These are phyloP conservation scores for Grigorovia jiainica DNA, from an alignment of 805 yeast species.

Conservation along the genomic window DNA sequence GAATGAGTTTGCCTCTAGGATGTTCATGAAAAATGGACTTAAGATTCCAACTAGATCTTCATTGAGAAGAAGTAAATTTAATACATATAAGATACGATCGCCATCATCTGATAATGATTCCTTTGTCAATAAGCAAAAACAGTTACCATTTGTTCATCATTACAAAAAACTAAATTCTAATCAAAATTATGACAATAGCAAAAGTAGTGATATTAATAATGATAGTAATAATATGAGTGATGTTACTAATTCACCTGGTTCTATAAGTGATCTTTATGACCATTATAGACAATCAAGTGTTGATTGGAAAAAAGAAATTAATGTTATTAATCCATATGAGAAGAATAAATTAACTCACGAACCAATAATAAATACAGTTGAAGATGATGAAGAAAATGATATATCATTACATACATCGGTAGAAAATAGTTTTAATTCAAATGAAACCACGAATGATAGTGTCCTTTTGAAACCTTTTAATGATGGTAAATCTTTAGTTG, in stretches of 20 bases:
- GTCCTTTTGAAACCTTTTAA: slow-evolving; percentile 7
- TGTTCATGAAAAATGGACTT: slow-evolving; percentile 21
- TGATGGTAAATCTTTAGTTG: slow-evolving; percentile 4
- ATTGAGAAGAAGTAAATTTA: slow-evolving; percentile 40
- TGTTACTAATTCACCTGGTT: slow-evolving; percentile 8
- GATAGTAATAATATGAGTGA: background rate
- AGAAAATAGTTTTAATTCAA: slow-evolving; percentile 11
- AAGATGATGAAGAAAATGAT: slow-evolving; percentile 1
- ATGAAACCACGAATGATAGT: slow-evolving; percentile 11
- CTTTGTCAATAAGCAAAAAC: background rate
- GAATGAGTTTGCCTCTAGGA: slow-evolving; percentile 24
- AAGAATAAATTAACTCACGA: background rate
- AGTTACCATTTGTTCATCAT: slow-evolving; percentile 1
- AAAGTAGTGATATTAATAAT: background rate
- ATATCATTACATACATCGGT: slow-evolving; percentile 5
- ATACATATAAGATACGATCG: slow-evolving; percentile 38
- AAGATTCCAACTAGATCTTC: slow-evolving; percentile 28
- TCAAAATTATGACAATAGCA: too few species aligned
- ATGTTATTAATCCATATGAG: too few species aligned
- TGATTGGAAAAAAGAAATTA: slow-evolving; percentile 13
- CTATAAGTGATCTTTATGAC: slow-evolving; percentile 20
- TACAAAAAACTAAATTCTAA: too few species aligned
- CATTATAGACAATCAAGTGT: slow-evolving; percentile 21
- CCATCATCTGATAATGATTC: background rate
- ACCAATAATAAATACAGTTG: background rate